These are phyloP conservation scores for Collybiopsis luxurians DNA, from an alignment of 768 basidiomycete genomes.

Conservation along the genomic window DNA sequence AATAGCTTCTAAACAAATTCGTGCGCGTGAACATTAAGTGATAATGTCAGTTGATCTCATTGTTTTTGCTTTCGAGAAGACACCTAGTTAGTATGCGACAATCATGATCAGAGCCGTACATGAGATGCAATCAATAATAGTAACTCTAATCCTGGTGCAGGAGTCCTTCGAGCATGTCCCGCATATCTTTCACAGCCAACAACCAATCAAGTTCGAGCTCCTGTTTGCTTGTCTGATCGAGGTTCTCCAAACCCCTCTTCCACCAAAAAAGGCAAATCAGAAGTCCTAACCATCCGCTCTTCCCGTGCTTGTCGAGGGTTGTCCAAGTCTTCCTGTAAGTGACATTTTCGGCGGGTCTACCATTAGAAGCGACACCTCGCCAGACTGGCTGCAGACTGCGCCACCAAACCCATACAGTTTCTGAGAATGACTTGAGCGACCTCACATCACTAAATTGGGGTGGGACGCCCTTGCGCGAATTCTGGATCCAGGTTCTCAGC, in stretches of 20 bases:
- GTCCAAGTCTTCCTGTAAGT: not conserved
- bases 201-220: not conserved
- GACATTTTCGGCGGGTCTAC: not conserved
- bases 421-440: no score
- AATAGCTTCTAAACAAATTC: no score
- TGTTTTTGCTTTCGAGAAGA: no score
- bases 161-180: not conserved
- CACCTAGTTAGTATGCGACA: no score
- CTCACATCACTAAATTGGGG: no score
- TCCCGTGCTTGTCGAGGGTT: not conserved
- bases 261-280: not conserved
- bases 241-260: not conserved
- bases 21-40: no score
- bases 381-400: not conserved
- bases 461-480: no score
- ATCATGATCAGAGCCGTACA: no score
- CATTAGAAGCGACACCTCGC: not conserved
- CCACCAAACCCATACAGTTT: not conserved
- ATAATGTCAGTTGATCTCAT: no score
- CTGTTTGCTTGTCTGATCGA: not conserved
- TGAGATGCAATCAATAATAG: no score
- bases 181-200: not conserved
- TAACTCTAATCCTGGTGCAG: no score
- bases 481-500: no score
- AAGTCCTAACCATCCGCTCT: not conserved